A percentile compares a stretch with the other conserved stretches of the same genome.
phyloP scores from a whole-genome alignment of 257 asterid genomes.

The Solanum piurae region DNA sequence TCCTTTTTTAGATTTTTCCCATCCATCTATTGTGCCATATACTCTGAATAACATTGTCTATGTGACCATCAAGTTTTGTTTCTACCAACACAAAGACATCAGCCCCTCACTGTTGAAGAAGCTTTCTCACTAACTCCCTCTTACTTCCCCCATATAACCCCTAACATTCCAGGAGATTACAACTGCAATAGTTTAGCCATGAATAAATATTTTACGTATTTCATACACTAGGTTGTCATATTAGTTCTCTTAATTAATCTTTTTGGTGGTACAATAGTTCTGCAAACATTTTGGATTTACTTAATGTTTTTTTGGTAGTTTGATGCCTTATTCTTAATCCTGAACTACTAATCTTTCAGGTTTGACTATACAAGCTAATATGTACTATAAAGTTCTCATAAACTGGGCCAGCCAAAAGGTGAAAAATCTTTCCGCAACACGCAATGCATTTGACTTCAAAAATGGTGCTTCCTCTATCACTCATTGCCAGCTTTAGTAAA shows the following conservation, averaged over 20 bases:
- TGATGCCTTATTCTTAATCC: not conserved
- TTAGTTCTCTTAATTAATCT: not conserved
- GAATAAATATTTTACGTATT: not conserved
- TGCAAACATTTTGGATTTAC: not conserved
- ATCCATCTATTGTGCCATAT: not conserved
- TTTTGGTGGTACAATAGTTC: not conserved
- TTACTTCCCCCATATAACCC: not conserved
- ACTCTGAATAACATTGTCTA: not conserved
- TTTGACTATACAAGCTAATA: slow-evolving; percentile 82
- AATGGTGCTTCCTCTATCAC: slow-evolving; percentile 36
- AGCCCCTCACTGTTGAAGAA: not conserved
- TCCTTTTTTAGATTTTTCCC: not conserved
- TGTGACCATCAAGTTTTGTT: not conserved
- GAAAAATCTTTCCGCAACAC: slow-evolving; percentile 65
- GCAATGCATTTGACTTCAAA: slow-evolving; percentile 82
- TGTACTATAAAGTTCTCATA: slow-evolving; percentile 70
- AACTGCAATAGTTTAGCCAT: not conserved
- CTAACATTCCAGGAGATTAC: not conserved
- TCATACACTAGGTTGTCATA: not conserved
- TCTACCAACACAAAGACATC: not conserved
- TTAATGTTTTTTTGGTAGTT: not conserved
- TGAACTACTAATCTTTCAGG: slow-evolving; percentile 32
- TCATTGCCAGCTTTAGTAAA: not conserved
- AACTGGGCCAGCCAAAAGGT: slow-evolving; percentile 98
- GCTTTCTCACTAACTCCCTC: not conserved